Conservation (phyloP, 2,329 filamentous ascomycete species). For the Pseudopyricularia cyperi region DNA sequence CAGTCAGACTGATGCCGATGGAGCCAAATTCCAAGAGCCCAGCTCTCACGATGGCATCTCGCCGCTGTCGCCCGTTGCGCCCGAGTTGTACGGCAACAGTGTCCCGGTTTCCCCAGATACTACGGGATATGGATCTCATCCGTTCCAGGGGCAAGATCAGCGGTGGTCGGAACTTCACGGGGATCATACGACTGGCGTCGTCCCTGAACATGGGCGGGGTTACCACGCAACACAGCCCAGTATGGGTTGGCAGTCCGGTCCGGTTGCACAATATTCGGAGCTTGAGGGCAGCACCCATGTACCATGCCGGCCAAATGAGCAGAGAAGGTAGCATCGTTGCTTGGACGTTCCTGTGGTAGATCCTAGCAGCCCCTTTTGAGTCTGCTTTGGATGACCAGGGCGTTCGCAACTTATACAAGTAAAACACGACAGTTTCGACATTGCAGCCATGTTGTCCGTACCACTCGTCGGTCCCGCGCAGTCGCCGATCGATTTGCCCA, state of each 20-base stretch:
- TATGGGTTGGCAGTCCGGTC: conserved; percentile 1
- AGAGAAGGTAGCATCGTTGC: background rate
- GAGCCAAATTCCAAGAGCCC: conserved; percentile 9
- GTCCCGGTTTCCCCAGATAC: background rate
- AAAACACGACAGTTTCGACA: background rate
- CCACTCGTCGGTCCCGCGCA: no score
- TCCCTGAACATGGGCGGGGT: background rate
- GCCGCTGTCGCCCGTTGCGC: conserved; percentile 9
- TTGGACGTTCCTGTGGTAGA: background rate
- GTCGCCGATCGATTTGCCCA: no score
- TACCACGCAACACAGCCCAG: background rate
- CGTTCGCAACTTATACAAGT: background rate
- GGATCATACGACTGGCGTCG: background rate
- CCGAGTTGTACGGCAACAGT: background rate
- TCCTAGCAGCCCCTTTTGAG: background rate
- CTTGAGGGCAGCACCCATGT: background rate
- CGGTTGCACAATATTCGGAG: background rate
- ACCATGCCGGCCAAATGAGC: background rate
- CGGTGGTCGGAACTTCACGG: background rate
- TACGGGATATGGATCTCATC: background rate
- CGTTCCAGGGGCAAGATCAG: background rate
- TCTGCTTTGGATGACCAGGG: background rate
- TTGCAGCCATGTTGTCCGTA: background rate
- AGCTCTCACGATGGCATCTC: conserved; percentile 12
- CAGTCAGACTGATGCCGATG: conserved; percentile 15